Evolutionary conservation across 192 early-diverging fungal species (phyloP).

Genomic region (Allomyces arbusculus): DNA sequence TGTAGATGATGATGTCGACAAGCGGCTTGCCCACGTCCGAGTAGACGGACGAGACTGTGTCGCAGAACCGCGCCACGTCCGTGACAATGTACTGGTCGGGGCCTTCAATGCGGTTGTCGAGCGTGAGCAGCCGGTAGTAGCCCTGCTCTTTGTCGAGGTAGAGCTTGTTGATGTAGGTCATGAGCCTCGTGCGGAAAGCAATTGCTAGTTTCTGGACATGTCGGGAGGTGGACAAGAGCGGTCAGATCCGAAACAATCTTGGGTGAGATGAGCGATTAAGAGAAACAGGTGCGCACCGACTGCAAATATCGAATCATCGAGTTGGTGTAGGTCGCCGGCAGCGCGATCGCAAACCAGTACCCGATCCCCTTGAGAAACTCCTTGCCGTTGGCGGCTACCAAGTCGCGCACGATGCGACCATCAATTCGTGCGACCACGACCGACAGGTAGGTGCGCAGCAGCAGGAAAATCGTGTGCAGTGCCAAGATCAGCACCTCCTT

Average conservation of each 20-base stretch:
- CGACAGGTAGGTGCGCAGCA: slow-evolving; percentile 75
- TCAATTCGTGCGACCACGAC: slow-evolving; percentile 83
- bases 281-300: neutral
- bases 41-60: slow-evolving; percentile 17
- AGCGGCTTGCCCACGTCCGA: slow-evolving; percentile 26
- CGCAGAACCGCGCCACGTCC: slow-evolving; percentile 21
- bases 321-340: slow-evolving; percentile 94
- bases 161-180: slow-evolving; percentile 15
- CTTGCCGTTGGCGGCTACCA: slow-evolving; percentile 68
- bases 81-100: slow-evolving; percentile 25
- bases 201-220: slow-evolving; percentile 20
- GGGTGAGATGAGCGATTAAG: no score
- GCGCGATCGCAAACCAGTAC: slow-evolving; percentile 83
- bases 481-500: slow-evolving; percentile 63
- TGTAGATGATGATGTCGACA: slow-evolving; percentile 24
- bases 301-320: slow-evolving; percentile 56
- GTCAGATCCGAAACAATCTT: no score
- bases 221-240: no score
- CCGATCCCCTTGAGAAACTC: slow-evolving; percentile 53
- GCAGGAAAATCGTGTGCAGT: slow-evolving; percentile 65
- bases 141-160: slow-evolving; percentile 14
- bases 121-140: slow-evolving; percentile 22
- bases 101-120: slow-evolving; percentile 22
- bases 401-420: slow-evolving; percentile 80
- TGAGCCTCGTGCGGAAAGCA: slow-evolving; percentile 16